These are phyloP conservation scores for Trichoderma gamsii DNA, from an alignment of 495 filamentous ascomycete species.

Conservation along the genomic window DNA sequence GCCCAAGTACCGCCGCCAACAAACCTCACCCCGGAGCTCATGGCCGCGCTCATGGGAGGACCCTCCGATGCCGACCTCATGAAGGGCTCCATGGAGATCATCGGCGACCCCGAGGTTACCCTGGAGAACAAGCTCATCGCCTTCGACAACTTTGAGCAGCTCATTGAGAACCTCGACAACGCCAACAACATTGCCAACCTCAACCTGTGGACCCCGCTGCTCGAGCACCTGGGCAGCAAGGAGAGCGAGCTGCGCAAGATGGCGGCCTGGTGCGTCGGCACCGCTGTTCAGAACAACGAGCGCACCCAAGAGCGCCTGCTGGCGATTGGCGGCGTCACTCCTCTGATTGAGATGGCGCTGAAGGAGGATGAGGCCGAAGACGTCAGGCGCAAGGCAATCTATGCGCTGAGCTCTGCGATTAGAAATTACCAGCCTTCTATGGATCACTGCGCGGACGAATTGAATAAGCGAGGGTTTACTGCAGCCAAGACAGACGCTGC, in stretches of 20 bases:
- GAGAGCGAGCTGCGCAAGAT: slow-evolving; percentile 68
- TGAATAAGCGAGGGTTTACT: slow-evolving; percentile 47
- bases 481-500: slow-evolving; percentile 54
- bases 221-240: slow-evolving; percentile 56
- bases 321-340: slow-evolving; percentile 62
- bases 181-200: slow-evolving; percentile 82
- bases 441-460: slow-evolving; percentile 57
- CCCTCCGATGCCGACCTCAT: slow-evolving; percentile 88
- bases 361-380: slow-evolving; percentile 48
- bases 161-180: slow-evolving; percentile 90
- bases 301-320: slow-evolving; percentile 74
- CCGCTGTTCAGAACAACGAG: slow-evolving; percentile 91
- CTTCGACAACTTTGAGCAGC: slow-evolving; percentile 93
- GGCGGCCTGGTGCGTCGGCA: slow-evolving; percentile 89
- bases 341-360: slow-evolving; percentile 56
- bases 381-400: slow-evolving; percentile 81
- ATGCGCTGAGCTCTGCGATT: slow-evolving; percentile 73
- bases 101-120: slow-evolving; percentile 54
- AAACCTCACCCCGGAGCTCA: slow-evolving; percentile 54
- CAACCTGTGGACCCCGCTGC: slow-evolving; percentile 72
- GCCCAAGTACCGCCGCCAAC: slow-evolving; percentile 27
- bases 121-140: slow-evolving; percentile 77
- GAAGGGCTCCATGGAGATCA: slow-evolving; percentile 70
- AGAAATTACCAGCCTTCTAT: slow-evolving; percentile 81
- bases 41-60: slow-evolving; percentile 67